Evolutionary conservation across 495 filamentous ascomycete species (phyloP), one percentile per base, ranked within the genome.

Genomic region (Sporormia fimetaria): DNA sequence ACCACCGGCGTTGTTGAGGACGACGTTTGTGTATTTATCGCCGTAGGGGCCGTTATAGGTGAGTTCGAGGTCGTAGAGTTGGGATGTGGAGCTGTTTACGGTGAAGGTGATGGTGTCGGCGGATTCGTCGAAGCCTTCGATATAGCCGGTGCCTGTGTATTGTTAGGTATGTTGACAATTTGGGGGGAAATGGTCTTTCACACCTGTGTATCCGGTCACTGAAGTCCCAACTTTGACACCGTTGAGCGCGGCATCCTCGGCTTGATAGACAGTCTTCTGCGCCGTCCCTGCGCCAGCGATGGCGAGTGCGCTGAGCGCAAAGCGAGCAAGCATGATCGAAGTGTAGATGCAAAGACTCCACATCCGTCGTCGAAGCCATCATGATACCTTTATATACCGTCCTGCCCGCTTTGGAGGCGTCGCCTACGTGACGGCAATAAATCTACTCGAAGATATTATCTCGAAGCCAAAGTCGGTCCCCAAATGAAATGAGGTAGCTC

Each of bases 41-140:
- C 66, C 66, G 44, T 62, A 69, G 16, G 62, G 59, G 22, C 57
- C 66, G 21, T 55, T 57, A 21, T 58, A 63, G 16, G 55, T 45
- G 32, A 69, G 63, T 12, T 32, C 49, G 10, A 69, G 46, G 38
- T 69, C 62, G 35, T 64, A 68, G 9, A 69, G 54, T 35, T 51
- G 42, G 14, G 46, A 32, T 4, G 44, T 51, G 33, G 21, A 36
- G 44, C 53, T 60, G 47, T 36, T 29, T 22, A 66, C 32, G 7
- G 47, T 51, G 37, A 69, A 65, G 8, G 62, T 65, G 31, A 69
- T 48, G 22, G 59, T 63, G 47, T 69, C 66, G 8, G 49, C 31
- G 6, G 40, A 44, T 4, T 53, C 40, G 28, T 66, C 63, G 31
- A 68, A 66, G 14, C 64, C 59, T 2, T 49, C 56, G 4, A 67